These are phyloP conservation scores for Oxytropis ochrocephala DNA, from an alignment of 306 rosid genomes.

Conservation along the genomic window DNA sequence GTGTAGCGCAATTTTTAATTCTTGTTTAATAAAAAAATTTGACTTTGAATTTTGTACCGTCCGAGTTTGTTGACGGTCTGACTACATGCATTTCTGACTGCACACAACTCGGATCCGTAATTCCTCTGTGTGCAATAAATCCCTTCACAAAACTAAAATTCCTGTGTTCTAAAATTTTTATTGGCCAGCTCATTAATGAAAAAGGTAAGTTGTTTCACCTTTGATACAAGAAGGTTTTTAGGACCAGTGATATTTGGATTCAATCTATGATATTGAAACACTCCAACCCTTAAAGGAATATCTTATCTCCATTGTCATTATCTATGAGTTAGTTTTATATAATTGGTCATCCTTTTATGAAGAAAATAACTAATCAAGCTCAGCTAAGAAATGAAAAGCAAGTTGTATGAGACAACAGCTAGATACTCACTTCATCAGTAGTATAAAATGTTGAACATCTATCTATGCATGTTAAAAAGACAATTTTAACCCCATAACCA, in stretches of 20 bases:
- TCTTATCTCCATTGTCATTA: not conserved
- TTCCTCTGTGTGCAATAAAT: not conserved
- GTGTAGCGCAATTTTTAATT: no score
- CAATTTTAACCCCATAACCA: slow-evolving; percentile 4
- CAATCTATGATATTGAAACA: not conserved
- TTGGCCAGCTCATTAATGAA: not conserved
- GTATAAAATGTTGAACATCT: slow-evolving; percentile 6
- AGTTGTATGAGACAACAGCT: slow-evolving; percentile 14
- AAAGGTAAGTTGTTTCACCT: not conserved
- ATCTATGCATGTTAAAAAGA: slow-evolving; percentile 9
- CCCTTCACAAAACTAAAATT: not conserved
- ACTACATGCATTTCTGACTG: no score
- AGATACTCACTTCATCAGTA: slow-evolving; percentile 1
- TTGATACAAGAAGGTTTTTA: not conserved
- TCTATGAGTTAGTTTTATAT: slow-evolving; percentile 2
- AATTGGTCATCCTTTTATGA: not conserved
- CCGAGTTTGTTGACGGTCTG: no score
- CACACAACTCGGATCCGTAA: no score
- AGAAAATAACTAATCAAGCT: not conserved
- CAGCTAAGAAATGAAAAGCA: not conserved
- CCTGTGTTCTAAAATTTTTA: not conserved
- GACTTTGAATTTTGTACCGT: no score
- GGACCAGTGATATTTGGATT: not conserved
- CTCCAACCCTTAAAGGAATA: not conserved
- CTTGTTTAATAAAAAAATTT: no score